phyloP scores from a whole-genome alignment of 2,329 filamentous ascomycete genomes.

The Fusarium sp. region DNA sequence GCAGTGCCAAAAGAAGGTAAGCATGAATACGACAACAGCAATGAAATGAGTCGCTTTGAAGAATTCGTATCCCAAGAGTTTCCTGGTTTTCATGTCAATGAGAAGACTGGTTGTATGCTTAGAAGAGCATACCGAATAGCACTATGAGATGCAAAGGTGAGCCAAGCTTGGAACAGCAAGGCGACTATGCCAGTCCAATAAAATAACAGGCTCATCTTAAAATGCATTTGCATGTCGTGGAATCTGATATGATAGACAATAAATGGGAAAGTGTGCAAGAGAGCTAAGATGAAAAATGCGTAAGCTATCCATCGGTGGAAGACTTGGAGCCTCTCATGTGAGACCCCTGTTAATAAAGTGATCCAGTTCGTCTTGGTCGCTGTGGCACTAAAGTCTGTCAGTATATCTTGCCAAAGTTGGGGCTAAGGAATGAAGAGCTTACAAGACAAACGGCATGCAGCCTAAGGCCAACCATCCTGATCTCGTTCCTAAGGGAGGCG shows the following conservation, averaged over 20 bases:
- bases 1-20: constrained; percentile 1
- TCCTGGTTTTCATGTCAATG: neutral
- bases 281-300: neutral
- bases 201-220: neutral
- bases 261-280: neutral
- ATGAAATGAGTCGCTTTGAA: neutral
- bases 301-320: neutral
- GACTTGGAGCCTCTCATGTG: constrained; percentile 2
- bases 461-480: neutral
- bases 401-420: accelerated
- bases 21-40: neutral
- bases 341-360: neutral
- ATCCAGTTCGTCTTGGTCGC: constrained; percentile 10
- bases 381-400: neutral
- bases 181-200: constrained; percentile 7
- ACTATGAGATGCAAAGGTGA: constrained; percentile 1
- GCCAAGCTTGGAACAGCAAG: neutral
- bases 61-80: neutral
- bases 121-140: neutral
- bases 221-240: constrained; percentile 1
- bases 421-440: neutral
- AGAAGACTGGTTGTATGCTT: accelerated
- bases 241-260: constrained; percentile 2
- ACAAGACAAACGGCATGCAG: constrained; percentile 11
- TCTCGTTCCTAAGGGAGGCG: neutral